phyloP scores from a whole-genome alignment of 208 protist genomes.

The Crithidia bombi region DNA sequence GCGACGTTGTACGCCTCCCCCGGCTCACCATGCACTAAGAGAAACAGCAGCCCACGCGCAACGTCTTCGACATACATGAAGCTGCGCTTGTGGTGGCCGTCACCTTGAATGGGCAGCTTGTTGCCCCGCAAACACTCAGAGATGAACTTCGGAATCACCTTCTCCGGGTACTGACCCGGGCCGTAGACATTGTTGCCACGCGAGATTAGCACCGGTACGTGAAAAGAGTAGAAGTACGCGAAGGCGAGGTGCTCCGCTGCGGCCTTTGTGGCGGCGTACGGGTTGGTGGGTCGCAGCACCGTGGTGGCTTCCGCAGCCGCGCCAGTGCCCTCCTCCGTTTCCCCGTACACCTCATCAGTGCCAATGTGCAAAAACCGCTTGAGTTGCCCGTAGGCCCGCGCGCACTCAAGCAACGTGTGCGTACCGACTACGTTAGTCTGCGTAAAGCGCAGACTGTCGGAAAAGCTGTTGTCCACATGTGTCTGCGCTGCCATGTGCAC shows the following conservation, averaged over 20 bases:
- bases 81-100: constrained; percentile 46
- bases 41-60: constrained; percentile 60
- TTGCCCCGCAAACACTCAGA: constrained; percentile 42
- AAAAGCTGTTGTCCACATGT: constrained; percentile 95
- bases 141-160: constrained; percentile 90
- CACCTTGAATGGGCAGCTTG: constrained; percentile 66
- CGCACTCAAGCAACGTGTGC: constrained; percentile 93
- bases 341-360: constrained; percentile 97
- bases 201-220: constrained; percentile 94
- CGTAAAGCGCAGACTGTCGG: constrained; percentile 92
- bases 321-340: constrained; percentile 32
- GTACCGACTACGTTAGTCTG: constrained; percentile 94
- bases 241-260: constrained; percentile 80
- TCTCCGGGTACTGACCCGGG: constrained; percentile 91
- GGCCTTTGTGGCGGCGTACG: constrained; percentile 94
- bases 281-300: constrained; percentile 94
- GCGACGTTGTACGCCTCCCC: constrained; percentile 90
- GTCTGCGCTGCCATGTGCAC: constrained; percentile 95
- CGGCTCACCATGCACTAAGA: constrained; percentile 70
- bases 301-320: constrained; percentile 41
- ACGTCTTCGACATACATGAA: constrained; percentile 85
- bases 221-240: constrained; percentile 90
- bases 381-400: constrained; percentile 61
- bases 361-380: constrained; percentile 94
- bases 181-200: constrained; percentile 96